Evolutionary conservation across 2,329 filamentous ascomycete genomes (phyloP).

Genomic region (Iodosphaeria phyllophila): DNA sequence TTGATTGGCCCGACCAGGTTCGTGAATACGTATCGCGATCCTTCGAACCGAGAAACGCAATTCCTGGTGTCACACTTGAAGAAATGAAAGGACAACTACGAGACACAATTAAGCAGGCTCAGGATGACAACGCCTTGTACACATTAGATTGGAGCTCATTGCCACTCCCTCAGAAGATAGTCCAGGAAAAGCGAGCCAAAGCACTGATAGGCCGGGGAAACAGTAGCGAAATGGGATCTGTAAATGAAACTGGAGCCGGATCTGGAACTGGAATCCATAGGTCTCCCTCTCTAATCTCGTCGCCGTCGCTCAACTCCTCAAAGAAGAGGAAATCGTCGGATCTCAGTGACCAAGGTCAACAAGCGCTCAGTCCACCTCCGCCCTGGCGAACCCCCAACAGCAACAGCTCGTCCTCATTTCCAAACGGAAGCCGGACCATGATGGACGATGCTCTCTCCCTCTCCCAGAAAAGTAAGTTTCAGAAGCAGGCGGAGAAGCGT

Average conservation of each 20-base stretch:
- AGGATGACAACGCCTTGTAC: slow-evolving; percentile 52
- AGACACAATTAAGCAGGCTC: slow-evolving; percentile 65
- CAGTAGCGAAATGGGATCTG: slow-evolving; percentile 1
- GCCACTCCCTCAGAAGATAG: slow-evolving; percentile 70
- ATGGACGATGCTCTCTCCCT: slow-evolving; percentile 23
- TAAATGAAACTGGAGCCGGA: too few species aligned
- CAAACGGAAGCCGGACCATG: slow-evolving; percentile 23
- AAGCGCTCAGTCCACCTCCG: too few species aligned
- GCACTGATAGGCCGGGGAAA: slow-evolving; percentile 20
- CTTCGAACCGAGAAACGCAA: slow-evolving; percentile 57
- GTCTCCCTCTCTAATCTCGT: not conserved
- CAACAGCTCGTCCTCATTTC: too few species aligned
- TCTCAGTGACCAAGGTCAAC: slow-evolving; percentile 26
- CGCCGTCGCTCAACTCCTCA: slow-evolving; percentile 10
- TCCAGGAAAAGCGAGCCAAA: slow-evolving; percentile 48
- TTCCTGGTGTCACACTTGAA: slow-evolving; percentile 37
- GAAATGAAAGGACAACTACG: slow-evolving; percentile 80
- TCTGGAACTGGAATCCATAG: too few species aligned
- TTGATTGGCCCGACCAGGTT: slow-evolving; percentile 67
- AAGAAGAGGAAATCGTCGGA: slow-evolving; percentile 76
- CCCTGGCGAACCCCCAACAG: slow-evolving; percentile 58
- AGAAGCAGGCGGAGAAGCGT: slow-evolving; percentile 72
- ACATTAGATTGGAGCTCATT: slow-evolving; percentile 67
- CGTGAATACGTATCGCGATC: slow-evolving; percentile 78
- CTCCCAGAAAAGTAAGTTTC: slow-evolving; percentile 74